A percentile compares a stretch with the other conserved stretches of the same genome.
Evolutionary conservation across 805 yeast species (phyloP).

Genomic region (Pichia californica): DNA sequence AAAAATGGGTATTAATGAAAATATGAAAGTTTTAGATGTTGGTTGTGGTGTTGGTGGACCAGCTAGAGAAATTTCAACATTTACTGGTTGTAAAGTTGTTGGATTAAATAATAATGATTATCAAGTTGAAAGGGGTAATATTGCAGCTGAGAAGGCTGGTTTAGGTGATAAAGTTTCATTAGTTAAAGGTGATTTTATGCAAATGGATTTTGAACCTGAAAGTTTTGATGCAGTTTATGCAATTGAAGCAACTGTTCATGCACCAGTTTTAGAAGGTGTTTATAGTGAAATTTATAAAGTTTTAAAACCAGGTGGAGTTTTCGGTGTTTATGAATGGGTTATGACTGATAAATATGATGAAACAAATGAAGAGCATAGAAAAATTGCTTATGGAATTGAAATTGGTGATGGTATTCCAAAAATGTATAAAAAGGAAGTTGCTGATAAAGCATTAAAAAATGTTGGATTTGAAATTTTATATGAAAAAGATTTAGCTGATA

Average conservation of each 20-base stretch:
- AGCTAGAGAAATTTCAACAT: slow-evolving; percentile 90
- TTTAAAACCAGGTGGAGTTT: slow-evolving; percentile 94
- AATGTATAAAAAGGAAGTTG: slow-evolving; percentile 83
- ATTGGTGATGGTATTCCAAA: slow-evolving; percentile 98
- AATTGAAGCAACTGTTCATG: slow-evolving; percentile 97
- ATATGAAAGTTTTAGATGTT: slow-evolving; percentile 88
- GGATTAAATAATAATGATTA: slow-evolving; percentile 97
- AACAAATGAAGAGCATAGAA: slow-evolving; percentile 80
- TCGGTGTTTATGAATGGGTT: slow-evolving; percentile 99
- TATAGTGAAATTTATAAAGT: slow-evolving; percentile 91
- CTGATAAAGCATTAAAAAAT: slow-evolving; percentile 73
- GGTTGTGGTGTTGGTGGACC: slow-evolving; percentile 99
- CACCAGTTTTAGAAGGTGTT: slow-evolving; percentile 94
- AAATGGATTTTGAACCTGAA: slow-evolving; percentile 90
- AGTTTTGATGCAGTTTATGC: slow-evolving; percentile 96
- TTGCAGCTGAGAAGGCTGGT: slow-evolving; percentile 61
- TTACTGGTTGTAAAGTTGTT: slow-evolving; percentile 78
- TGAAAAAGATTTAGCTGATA: slow-evolving; percentile 77
- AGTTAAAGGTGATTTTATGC: slow-evolving; percentile 98
- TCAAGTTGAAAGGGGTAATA: slow-evolving; percentile 86
- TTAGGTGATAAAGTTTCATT: slow-evolving; percentile 70
- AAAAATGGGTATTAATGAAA: slow-evolving; percentile 71
- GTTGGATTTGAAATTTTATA: slow-evolving; percentile 83
- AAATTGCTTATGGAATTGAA: slow-evolving; percentile 94
- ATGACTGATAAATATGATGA: slow-evolving; percentile 94